Base-by-base conservation (phyloP, 73 alveolate species). In the Blepharisma japonicum region DNA sequence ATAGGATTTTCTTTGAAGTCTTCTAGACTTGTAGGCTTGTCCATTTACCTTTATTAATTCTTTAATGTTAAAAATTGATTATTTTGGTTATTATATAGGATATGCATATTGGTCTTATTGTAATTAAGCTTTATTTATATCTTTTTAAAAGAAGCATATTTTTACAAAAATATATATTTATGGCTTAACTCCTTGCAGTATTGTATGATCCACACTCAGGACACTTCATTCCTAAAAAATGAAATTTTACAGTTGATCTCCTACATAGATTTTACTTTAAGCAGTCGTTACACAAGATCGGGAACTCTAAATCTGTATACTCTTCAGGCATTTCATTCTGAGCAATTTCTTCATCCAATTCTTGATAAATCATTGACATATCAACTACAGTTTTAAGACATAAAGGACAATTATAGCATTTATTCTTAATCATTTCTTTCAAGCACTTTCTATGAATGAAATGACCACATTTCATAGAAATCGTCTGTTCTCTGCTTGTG, bases 371-470 rank as follows among this genome's bases (percentile, higher is more conserved):
- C 9, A 18, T 70, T 9, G 11, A 9, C 20, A 47, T 45, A 14
- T 39, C 68, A n/a, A 70, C 11, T 39, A 83, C 46, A 9, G 80
- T 45, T 83, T 87, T 87, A 9, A 66, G 42, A 51, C 94, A 87
- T 1, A 83, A 25, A 14, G 90, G 94, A 68, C 94, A 87, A 11
- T 18, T 68, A 27, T 49, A 23, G 45, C 53, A 45, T 39, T 39
- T 45, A 14, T 56, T 54, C 55, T 54, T 50, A 11, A 51, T 4
- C 54, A 55, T 76, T 18, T 84, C 39, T 46, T 55, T 66, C 42
- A 55, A 86, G 79, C 97, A 91, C 45, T 82, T 79, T 8, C 71
- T 51, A 74, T 91, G 97, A 66, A 91, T 70, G 45, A 81, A 79
- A 67, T 91, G 97, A 20, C 91, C 93, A 70, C 97, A 91, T 55